Percentiles rank a stretch among this genome's conserved stretches.
phyloP scores from a whole-genome alignment of 352 stramenopile genomes.

The Achlya hypogyna region DNA sequence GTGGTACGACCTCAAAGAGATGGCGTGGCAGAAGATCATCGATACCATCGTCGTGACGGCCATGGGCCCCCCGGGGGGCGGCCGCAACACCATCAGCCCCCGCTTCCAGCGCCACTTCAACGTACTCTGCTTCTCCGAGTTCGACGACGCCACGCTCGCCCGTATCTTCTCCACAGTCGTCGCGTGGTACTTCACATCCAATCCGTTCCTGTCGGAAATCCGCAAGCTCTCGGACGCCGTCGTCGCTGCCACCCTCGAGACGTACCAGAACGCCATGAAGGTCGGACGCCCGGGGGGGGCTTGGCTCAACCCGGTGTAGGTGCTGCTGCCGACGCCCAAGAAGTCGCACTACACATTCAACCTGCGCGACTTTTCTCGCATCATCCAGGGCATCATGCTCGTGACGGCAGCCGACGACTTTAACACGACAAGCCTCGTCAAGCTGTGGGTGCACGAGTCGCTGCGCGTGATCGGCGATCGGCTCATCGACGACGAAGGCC shows the following conservation, averaged over 20 bases:
- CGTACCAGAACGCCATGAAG: conserved; percentile 81
- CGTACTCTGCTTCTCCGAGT: conserved; percentile 89
- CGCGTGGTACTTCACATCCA: conserved; percentile 66
- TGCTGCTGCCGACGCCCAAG: conserved; percentile 86
- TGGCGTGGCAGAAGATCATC: conserved; percentile 86
- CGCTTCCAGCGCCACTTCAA: conserved; percentile 89
- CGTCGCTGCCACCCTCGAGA: conserved; percentile 85
- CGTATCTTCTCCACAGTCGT: conserved; percentile 91
- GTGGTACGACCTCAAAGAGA: conserved; percentile 92
- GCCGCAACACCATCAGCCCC: conserved; percentile 86
- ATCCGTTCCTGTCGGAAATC: conserved; percentile 59
- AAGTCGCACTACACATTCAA: conserved; percentile 97
- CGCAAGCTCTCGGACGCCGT: conserved; percentile 64
- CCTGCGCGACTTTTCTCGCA: conserved; percentile 87
- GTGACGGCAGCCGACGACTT: conserved; percentile 79
- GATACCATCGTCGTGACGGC: conserved; percentile 85
- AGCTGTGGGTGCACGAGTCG: conserved; percentile 92
- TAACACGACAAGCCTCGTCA: conserved; percentile 68
- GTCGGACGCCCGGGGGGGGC: neutral
- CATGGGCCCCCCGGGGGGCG: conserved; percentile 88
- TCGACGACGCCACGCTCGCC: conserved; percentile 88
- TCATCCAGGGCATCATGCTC: conserved; percentile 91
- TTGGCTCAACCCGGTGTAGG: conserved; percentile 3
- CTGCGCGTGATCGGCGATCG: conserved; percentile 92
- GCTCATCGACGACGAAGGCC: conserved; percentile 88